phyloP scores from a whole-genome alignment of 495 filamentous ascomycete species.

The Clavariopsis aquatica region DNA sequence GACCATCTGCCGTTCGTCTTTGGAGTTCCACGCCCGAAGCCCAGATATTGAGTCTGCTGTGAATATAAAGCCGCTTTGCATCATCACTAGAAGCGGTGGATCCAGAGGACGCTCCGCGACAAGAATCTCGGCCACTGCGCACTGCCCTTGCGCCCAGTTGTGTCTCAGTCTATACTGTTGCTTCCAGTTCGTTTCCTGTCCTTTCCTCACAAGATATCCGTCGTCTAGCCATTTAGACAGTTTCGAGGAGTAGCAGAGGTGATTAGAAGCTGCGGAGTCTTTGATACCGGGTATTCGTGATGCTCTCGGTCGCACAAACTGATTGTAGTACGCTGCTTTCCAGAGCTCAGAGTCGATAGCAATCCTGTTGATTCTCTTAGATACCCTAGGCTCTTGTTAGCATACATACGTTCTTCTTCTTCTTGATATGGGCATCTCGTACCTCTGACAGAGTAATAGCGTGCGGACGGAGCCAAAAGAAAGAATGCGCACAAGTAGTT shows the following conservation, averaged over 20 bases:
- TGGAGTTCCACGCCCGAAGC: slow-evolving; percentile 76
- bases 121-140: slow-evolving; percentile 73
- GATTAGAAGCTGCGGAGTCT: slow-evolving; percentile 48
- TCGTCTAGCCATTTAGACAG: slow-evolving; percentile 84
- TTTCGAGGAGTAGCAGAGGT: slow-evolving; percentile 67
- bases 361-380: slow-evolving; percentile 73
- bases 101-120: slow-evolving; percentile 57
- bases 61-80: slow-evolving; percentile 73
- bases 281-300: slow-evolving; percentile 71
- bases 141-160: slow-evolving; percentile 87
- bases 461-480: slow-evolving; percentile 70
- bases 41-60: slow-evolving; percentile 71
- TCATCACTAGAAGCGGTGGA: slow-evolving; percentile 66
- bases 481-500: slow-evolving; percentile 82
- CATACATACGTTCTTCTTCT: slow-evolving; percentile 5
- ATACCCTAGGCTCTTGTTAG: slow-evolving; percentile 56
- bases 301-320: slow-evolving; percentile 84
- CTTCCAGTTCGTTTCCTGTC: slow-evolving; percentile 74
- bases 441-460: slow-evolving; percentile 70
- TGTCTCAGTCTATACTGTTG: slow-evolving; percentile 83
- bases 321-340: slow-evolving; percentile 84
- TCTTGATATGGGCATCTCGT: slow-evolving; percentile 21
- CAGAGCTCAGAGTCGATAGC: slow-evolving; percentile 84
- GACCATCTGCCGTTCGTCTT: slow-evolving; percentile 53
- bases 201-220: slow-evolving; percentile 56